Evolutionary conservation across 345 rosid genomes (phyloP), one percentile per base, ranked within the genome.

Genomic region (Pistacia integerrima): DNA sequence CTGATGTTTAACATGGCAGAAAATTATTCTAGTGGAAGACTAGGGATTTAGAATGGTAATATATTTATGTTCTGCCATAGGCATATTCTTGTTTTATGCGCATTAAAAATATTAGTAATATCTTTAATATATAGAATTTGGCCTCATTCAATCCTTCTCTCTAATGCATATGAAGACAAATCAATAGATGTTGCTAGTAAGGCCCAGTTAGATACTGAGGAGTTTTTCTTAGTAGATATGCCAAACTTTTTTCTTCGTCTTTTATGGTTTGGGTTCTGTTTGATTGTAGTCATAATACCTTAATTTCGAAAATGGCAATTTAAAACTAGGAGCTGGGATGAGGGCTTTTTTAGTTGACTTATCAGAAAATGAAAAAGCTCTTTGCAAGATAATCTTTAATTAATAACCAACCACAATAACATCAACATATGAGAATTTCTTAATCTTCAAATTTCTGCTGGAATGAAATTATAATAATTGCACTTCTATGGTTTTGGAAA

Each of bases 1-100:
- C 54, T 65, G 67, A 58, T 67, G 69, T 67, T 69, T 58, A 67
- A 46, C 65, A 52, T 66, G n/a, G 54, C 20, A 12, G 48, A 30
- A 52, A 61, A 16, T 35, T 5, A 54, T 64, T 17, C 11, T 41
- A 68, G 20, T 4, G 14, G 22, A 8, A 14, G 20, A 17, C 41
- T 51, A 7, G 11, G 25, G 25, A 4, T 16, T 20, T 30, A 5
- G 36, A 13, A 52, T 56, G 56, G 46, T n/a, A 60, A 22, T 4
- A 49, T 68, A 59, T 28, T 68, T 35, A 49, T 49, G 38, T 3
- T 67, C 71, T 6, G 36, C 25, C 20, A 14, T 28, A 51, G 64
- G 51, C 35, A 18, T 35, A 30, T 69, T 18, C 9, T 3, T n/a
- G 49, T 49, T 25, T 36, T 69, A 67, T 59, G 16, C 48, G 25